These are phyloP conservation scores for Papiliotrema flavescens DNA, from an alignment of 1,284 basidiomycete genomes.

Conservation along the genomic window DNA sequence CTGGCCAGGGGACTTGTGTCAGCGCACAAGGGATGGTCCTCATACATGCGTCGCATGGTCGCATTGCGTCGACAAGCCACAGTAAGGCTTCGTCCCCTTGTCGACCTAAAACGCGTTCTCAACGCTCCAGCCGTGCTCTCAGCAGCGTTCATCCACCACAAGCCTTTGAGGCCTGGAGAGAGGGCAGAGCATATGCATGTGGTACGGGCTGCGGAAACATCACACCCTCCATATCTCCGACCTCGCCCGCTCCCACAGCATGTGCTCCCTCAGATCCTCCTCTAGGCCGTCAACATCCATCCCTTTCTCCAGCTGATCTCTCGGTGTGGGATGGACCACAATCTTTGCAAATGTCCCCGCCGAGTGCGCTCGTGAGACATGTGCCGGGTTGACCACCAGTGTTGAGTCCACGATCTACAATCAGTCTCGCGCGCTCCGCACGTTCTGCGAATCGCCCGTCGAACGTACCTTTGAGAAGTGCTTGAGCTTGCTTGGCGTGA, in stretches of 20 bases:
- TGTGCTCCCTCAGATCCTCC: slow-evolving; percentile 35
- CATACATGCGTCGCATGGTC: too few relatives aligned
- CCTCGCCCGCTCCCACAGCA: slow-evolving; percentile 42
- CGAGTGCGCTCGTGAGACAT: slow-evolving; percentile 35
- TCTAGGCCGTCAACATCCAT: slow-evolving; percentile 19
- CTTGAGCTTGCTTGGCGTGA: slow-evolving; percentile 78
- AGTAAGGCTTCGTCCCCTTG: too few relatives aligned
- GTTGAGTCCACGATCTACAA: slow-evolving; percentile 48
- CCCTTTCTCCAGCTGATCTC: slow-evolving; percentile 19
- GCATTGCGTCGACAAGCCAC: too few relatives aligned
- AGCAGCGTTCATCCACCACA: too few relatives aligned
- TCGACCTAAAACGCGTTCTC: too few relatives aligned
- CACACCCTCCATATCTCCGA: slow-evolving; percentile 47
- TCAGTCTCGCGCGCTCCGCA: not conserved
- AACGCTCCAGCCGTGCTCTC: too few relatives aligned
- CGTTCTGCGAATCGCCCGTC: too few relatives aligned
- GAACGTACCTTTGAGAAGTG: slow-evolving; percentile 79
- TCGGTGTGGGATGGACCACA: slow-evolving; percentile 38
- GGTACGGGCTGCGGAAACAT: too few relatives aligned
- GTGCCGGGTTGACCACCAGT: slow-evolving; percentile 47
- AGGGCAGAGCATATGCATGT: too few relatives aligned
- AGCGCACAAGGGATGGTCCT: too few relatives aligned
- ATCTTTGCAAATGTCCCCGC: slow-evolving; percentile 49
- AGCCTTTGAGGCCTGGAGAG: too few relatives aligned
- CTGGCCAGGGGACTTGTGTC: too few relatives aligned